Evolutionary conservation across 179 eudicot genomes (phyloP).

Genomic region (Silene coronaria): DNA sequence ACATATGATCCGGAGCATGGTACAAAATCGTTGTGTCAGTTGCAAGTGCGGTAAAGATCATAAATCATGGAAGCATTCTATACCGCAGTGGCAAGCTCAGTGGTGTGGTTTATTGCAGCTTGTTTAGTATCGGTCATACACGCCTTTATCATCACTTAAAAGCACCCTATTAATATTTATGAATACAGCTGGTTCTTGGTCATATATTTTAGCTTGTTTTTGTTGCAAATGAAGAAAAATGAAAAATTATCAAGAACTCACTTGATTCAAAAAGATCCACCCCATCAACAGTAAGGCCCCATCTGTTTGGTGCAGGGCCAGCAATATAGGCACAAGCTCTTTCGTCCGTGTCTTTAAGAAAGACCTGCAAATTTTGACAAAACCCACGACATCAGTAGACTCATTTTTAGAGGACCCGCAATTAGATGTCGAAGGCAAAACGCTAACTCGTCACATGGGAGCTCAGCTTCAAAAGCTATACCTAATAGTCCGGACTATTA

Average conservation of each 20-base stretch:
- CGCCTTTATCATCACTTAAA: neutral
- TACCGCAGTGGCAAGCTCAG: neutral
- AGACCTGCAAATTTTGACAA: constrained; percentile 47
- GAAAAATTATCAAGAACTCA: constrained; percentile 23
- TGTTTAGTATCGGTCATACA: neutral
- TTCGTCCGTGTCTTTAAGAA: constrained; percentile 95
- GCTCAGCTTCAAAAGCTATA: constrained; percentile 4
- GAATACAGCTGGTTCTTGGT: neutral
- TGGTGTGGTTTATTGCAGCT: constrained; percentile 1
- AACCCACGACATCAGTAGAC: neutral
- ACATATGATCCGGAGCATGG: neutral
- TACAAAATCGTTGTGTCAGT: neutral
- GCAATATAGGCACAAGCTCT: constrained; percentile 99
- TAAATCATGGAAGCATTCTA: neutral
- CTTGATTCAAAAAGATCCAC: constrained; percentile 55
- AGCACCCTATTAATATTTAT: constrained; percentile 3
- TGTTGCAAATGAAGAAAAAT: neutral
- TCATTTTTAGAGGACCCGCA: neutral
- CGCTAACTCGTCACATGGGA: neutral
- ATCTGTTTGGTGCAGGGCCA: constrained; percentile 97
- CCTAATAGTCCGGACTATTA: neutral
- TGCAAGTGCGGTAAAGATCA: neutral
- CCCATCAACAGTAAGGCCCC: constrained; percentile 82
- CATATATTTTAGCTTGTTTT: neutral
- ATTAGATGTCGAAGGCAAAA: constrained; percentile 2